Base-by-base conservation (phyloP, 1,139 yeast species). In the Zygotorulaspora mrakii region DNA sequence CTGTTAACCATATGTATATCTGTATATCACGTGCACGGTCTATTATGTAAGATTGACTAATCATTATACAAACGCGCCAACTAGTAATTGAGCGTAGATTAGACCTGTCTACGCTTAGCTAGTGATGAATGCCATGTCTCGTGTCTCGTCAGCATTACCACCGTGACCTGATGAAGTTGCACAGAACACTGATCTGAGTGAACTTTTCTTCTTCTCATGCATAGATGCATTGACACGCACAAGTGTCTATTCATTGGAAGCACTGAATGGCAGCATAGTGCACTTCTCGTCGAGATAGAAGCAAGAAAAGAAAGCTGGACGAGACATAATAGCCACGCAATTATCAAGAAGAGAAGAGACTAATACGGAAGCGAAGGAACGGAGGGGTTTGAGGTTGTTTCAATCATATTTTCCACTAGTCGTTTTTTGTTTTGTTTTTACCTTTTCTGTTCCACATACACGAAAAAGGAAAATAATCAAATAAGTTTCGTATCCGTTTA, bases 391-490 rank as follows among this genome's bases (percentile, higher is more conserved):
- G 22, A 20, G 22, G 22, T 20, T 20, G 22, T 20, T 20, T 20
- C 22, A 20, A 6, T 20, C 22, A 6, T 20, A 20, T 20, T 20
- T 20, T 20, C 9, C 6, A 9, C 8, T 6, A 9, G 9, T 20
- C 9, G 8, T 20, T 9, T 6, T 6, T 9, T 20, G 6, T 6
- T 24, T 12, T 12, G 10, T 6, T 6, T 24, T 24, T 9, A 20
- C 22, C 9, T 9, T 6, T 9, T 20, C 9, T 20, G 6, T 20
- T 20, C 22, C 6, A 6, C 22, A 20, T 20, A 9, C 22, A 8
- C 41, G 24, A 18, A 39, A 26, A 26, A 17, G 36, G 42, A 21
- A 26, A 30, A 3, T 13, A 8, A 9, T 31, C 34, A 10, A 14
- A 7, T 13, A 5, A 9, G 9, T 31, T 13, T 23, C 26, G 17